Percentiles rank a stretch among this genome's conserved stretches.
Evolutionary conservation across 2,329 filamentous ascomycete species (phyloP).

Genomic region (Fusarium irregulare): DNA sequence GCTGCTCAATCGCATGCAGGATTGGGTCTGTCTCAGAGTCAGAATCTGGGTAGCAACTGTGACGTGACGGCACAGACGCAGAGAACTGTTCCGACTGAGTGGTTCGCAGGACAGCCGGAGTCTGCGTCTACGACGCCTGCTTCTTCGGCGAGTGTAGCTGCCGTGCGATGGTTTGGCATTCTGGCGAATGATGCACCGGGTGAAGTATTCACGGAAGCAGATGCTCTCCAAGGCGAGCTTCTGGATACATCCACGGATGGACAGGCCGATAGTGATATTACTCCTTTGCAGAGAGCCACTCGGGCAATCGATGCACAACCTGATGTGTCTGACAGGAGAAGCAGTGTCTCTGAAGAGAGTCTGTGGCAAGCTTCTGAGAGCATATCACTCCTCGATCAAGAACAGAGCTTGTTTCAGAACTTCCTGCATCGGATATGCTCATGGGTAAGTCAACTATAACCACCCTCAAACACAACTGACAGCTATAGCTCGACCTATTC

Average conservation of each 20-base stretch:
- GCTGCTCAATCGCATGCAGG: neutral
- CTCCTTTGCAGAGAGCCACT: constrained; percentile 31
- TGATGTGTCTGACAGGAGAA: neutral
- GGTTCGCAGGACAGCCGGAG: constrained; percentile 18
- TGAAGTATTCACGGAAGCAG: neutral
- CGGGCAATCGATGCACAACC: constrained; percentile 38
- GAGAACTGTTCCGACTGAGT: constrained; percentile 4
- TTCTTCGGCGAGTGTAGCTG: constrained; percentile 40
- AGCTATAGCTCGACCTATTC: constrained; percentile 37
- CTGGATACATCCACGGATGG: constrained; percentile 10
- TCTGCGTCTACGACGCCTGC: constrained; percentile 40
- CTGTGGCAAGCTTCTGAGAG: constrained; percentile 41
- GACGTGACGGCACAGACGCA: constrained; percentile 1
- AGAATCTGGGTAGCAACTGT: neutral
- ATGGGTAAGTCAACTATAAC: constrained; percentile 27
- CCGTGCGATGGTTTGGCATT: constrained; percentile 44
- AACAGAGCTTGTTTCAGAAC: constrained; percentile 41
- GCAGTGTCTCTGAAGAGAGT: constrained; percentile 13
- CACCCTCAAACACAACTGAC: neutral
- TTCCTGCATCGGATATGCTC: constrained; percentile 43
- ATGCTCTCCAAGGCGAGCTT: constrained; percentile 10
- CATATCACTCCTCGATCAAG: constrained; percentile 36
- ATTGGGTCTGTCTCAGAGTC: neutral
- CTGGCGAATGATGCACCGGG: constrained; percentile 33
- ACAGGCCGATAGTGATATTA: constrained; percentile 15